phyloP scores from a whole-genome alignment of 1,284 basidiomycete species.

The Fomitopsis betulina region DNA sequence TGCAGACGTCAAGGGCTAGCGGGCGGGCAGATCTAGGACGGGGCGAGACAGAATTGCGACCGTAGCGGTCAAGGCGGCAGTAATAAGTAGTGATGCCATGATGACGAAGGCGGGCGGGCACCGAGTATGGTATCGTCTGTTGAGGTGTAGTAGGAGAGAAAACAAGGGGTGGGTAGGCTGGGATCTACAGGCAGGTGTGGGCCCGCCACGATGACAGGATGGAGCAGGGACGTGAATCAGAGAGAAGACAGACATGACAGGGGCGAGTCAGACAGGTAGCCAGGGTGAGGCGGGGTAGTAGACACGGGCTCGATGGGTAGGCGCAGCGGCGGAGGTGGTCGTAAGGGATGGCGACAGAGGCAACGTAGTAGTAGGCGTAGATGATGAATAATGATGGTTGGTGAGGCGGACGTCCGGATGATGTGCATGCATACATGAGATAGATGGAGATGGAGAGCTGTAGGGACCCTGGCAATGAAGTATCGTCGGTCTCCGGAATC shows the following conservation, averaged over 20 bases:
- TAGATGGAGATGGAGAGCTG: conserved; percentile 2
- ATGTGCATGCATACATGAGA: conserved; percentile 9
- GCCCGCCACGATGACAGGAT: not conserved
- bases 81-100: not conserved
- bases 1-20: not conserved
- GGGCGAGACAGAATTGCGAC: not conserved
- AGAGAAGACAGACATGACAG: no score
- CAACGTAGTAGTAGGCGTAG: not conserved
- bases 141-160: not conserved
- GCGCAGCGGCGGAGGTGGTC: not conserved
- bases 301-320: not conserved
- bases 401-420: not conserved
- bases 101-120: not conserved
- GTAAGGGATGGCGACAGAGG: not conserved
- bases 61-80: not conserved
- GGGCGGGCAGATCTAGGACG: not conserved
- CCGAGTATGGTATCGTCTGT: not conserved
- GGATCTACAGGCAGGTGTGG: not conserved
- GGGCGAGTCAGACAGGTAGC: not conserved
- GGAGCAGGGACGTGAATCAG: not conserved
- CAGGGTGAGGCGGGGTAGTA: not conserved
- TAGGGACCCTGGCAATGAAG: not conserved
- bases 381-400: not conserved
- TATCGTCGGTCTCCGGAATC: no score
- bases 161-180: not conserved